phyloP scores from a whole-genome alignment of 371 early-diverging fungal genomes.

The Thermomucor indicae-seudaticae region DNA sequence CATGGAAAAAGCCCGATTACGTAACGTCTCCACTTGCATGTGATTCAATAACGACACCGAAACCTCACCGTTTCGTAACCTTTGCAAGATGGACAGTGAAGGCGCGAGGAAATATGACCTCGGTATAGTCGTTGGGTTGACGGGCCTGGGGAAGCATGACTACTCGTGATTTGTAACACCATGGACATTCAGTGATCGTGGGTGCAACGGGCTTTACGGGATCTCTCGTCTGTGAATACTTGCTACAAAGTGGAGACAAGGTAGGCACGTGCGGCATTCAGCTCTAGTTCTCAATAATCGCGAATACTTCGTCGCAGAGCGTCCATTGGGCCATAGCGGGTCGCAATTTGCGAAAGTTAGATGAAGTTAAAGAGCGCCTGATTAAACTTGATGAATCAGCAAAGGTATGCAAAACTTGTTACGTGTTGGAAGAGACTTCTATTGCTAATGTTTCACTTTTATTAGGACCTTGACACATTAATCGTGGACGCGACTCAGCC shows the following conservation, averaged over 20 bases:
- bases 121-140: too few relatives aligned
- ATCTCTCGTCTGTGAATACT: constrained; percentile 58
- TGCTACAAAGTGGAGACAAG: constrained; percentile 21
- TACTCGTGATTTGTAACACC: too few relatives aligned
- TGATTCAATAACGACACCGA: too few relatives aligned
- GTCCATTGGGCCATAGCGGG: constrained; percentile 28
- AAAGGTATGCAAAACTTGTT: constrained; percentile 10
- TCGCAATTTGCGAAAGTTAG: constrained; percentile 60
- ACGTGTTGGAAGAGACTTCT: neutral
- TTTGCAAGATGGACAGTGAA: too few relatives aligned
- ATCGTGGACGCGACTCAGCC: constrained; percentile 58
- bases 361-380: constrained; percentile 33
- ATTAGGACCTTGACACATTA: constrained; percentile 46
- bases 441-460: neutral
- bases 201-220: constrained; percentile 93
- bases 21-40: too few relatives aligned
- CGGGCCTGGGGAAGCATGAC: too few relatives aligned
- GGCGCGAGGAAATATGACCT: too few relatives aligned
- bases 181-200: constrained; percentile 55
- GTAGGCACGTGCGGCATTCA: constrained; percentile 4
- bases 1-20: too few relatives aligned
- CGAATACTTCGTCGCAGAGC: neutral
- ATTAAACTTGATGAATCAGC: constrained; percentile 30
- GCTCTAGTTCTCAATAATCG: neutral
- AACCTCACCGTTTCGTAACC: too few relatives aligned